Base-by-base conservation (phyloP, 345 rosid genomes). In the Gossypium raimondii region DNA sequence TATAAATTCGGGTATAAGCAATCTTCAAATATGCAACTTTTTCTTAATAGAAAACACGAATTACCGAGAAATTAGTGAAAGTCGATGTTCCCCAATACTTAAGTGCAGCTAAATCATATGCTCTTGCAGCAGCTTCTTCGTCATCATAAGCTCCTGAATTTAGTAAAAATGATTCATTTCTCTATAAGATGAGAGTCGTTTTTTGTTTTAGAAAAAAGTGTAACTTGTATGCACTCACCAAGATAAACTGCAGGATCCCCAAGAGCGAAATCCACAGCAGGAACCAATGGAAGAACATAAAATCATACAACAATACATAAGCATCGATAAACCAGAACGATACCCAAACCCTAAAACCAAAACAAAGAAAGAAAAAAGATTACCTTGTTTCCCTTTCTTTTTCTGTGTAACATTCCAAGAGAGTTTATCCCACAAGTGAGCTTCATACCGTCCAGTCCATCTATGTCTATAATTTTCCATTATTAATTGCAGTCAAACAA, bases 381-480 rank as follows among this genome's bases (percentile, higher is more conserved):
- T 67, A 80, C 92, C 90, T 87, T 89, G 91, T 82, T 87, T 87
- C 63, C 93, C 93, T 81, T 89, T 89, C 82, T 87, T 87, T 82
- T 81, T 87, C 78, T 87, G 93, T 25, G 93, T 86, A 52, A 81
- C 82, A 66, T 87, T 89, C 91, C 93, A 89, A 1, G 91, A 86
- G 3, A 85, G 81, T 79, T 89, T 89, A 74, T 89, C 93, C 93
- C 93, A 89, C 79, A 89, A 60, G 70, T 86, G 93, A 22, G 93
- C 93, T 80, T 87, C 93, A 77, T 77, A 89, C 69, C 89, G 73
- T 11, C 91, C 91, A 4, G 93, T 89, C 93, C 89, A 89, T 58
- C 93, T 70, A 75, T 89, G 93, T 51, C 93, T 89, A 48, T 14
- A 62, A 50, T 67, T 50, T 69, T 51, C 45, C 51, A 34, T 34